Evolutionary conservation across 1,284 basidiomycete species (phyloP).

Genomic region (Apiotrichum gracile): DNA sequence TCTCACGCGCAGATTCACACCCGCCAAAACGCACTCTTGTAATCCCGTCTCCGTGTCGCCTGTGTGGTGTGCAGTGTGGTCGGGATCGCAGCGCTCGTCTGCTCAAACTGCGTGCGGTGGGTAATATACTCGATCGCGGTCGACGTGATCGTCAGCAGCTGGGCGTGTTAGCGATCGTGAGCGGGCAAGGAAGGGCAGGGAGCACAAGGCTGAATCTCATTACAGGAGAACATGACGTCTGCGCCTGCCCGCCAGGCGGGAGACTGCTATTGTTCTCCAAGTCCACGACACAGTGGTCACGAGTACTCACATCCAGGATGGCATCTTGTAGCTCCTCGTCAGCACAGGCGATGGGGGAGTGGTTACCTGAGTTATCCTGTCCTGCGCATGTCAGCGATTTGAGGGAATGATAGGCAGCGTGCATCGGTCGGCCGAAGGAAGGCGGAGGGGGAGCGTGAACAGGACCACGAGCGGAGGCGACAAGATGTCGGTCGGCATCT

Average conservation of each 20-base stretch:
- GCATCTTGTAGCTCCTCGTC: conserved; percentile 44
- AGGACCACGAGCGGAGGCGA: no score
- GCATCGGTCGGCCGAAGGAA: no score
- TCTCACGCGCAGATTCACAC: no score
- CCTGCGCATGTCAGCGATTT: conserved; percentile 26
- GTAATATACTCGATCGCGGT: conserved; percentile 46
- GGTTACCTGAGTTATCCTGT: conserved; percentile 45
- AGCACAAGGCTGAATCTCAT: no score
- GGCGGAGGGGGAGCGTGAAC: no score
- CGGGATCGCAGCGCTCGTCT: conserved; percentile 36
- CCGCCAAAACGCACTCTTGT: conserved; percentile 28
- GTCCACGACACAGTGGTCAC: background rate
- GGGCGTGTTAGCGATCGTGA: background rate
- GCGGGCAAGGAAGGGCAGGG: no score
- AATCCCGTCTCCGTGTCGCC: conserved; percentile 31
- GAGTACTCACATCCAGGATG: conserved; percentile 39
- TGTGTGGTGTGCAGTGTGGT: conserved; percentile 29
- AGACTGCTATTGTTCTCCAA: no score
- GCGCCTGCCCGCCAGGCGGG: no score
- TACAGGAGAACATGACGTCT: no score
- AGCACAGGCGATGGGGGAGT: background rate
- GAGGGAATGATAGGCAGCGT: no score
- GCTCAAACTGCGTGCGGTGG: conserved; percentile 43
- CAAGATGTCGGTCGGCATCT: background rate
- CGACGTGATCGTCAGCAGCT: conserved; percentile 46